Percentiles rank a stretch among this genome's conserved stretches.
Evolutionary conservation across 1,284 basidiomycete species (phyloP).

Genomic region (Vanrija sp.): DNA sequence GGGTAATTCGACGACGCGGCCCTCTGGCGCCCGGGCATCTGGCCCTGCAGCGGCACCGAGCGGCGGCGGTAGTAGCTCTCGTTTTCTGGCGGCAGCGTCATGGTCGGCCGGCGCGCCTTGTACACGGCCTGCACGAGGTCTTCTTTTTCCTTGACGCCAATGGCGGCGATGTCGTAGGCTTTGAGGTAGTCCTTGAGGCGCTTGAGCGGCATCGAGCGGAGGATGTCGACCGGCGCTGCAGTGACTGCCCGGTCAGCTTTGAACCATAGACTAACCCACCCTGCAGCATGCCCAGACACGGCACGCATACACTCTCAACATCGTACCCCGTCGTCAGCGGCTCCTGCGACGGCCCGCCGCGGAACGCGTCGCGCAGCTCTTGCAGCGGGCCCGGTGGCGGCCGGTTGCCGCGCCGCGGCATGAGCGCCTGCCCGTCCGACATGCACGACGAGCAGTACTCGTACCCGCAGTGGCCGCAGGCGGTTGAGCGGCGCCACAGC

Average conservation of each 20-base stretch:
- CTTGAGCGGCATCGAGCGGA: constrained; percentile 43
- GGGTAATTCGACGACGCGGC: not conserved
- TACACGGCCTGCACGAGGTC: constrained; percentile 44
- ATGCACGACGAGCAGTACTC: constrained; percentile 44
- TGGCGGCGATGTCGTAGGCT: constrained; percentile 40
- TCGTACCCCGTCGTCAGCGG: constrained; percentile 36
- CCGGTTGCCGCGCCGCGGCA: constrained; percentile 32
- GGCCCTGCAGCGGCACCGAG: constrained; percentile 37
- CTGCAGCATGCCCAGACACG: constrained; percentile 45
- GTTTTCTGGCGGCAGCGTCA: constrained; percentile 38
- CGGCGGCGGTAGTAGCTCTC: constrained; percentile 45
- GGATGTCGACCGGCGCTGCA: constrained; percentile 31
- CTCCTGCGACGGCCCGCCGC: constrained; percentile 14
- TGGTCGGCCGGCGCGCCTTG: constrained; percentile 39
- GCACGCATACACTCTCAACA: constrained; percentile 41
- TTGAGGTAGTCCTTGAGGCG: constrained; percentile 45
- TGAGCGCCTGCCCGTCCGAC: constrained; percentile 44
- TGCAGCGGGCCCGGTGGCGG: constrained; percentile 10
- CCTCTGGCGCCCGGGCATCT: constrained; percentile 1
- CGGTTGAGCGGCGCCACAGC: constrained; percentile 38
- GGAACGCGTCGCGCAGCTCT: constrained; percentile 27
- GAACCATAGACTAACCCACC: constrained; percentile 24
- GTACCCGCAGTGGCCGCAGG: constrained; percentile 47
- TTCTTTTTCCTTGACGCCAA: constrained; percentile 45
- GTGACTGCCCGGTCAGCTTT: constrained; percentile 30